These are phyloP conservation scores for Aspergillus wentii DNA, from an alignment of 495 filamentous ascomycete species.

Conservation along the genomic window DNA sequence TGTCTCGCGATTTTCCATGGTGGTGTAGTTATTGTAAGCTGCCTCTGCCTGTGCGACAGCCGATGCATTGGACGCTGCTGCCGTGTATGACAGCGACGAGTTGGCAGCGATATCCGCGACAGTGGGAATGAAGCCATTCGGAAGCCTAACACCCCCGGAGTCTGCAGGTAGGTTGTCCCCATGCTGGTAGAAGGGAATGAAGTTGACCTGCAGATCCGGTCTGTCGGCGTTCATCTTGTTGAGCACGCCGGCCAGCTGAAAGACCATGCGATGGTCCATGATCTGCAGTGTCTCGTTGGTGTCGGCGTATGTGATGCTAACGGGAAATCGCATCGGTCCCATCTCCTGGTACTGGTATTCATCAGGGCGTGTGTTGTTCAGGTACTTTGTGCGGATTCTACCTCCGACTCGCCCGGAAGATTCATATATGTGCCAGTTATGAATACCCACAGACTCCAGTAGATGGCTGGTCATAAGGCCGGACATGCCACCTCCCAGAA, in stretches of 20 bases:
- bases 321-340: conserved; percentile 66
- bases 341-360: conserved; percentile 73
- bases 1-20: conserved; percentile 19
- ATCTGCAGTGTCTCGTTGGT: conserved; percentile 53
- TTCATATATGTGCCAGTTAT: conserved; percentile 53
- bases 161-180: conserved; percentile 48
- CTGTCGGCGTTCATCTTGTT: conserved; percentile 51
- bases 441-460: conserved; percentile 47
- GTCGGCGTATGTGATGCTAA: conserved; percentile 41
- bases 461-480: conserved; percentile 56
- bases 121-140: conserved; percentile 39
- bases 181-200: conserved; percentile 59
- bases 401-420: conserved; percentile 47
- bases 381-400: conserved; percentile 58
- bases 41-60: conserved; percentile 32
- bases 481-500: conserved; percentile 65
- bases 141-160: conserved; percentile 48
- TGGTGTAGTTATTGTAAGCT: conserved; percentile 21
- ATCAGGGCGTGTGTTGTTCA: conserved; percentile 47
- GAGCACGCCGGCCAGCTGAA: conserved; percentile 55
- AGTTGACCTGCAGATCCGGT: conserved; percentile 53
- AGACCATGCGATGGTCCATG: conserved; percentile 57
- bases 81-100: conserved; percentile 22
- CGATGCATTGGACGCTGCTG: conserved; percentile 24
- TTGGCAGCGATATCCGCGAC: conserved; percentile 29